Base-by-base conservation (phyloP, 2,329 filamentous ascomycete species). In the Sarocladiaceae sp. region DNA sequence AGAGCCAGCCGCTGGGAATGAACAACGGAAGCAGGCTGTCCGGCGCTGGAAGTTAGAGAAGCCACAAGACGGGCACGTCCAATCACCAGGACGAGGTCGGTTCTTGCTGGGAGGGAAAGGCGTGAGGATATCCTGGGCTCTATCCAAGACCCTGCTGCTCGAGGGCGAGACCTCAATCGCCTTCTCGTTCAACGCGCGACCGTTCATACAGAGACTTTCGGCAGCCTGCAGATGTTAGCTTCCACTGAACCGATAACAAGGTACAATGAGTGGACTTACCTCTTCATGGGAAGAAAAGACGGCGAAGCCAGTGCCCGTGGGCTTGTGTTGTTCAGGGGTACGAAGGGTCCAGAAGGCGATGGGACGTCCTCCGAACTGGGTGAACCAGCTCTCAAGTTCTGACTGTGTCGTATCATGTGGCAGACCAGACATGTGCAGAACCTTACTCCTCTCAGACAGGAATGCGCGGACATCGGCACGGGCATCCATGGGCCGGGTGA, bases 21-120 rank as follows among this genome's bases (percentile, higher is more conserved):
- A 96, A 74, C 93, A 98, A 56, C 93, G 86, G 85, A 98, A 98
- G 68, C 93, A 98, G 43, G 91, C 93, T 15, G 93, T 97, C 55
- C 93, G 88, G 58, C 93, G 88, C 69, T 98, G 93, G 74, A 98
- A 98, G 76, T 98, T 98, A 58, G 89, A 96, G 72, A 98, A 98
- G 49, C 93, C 93, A 60, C 93, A 98, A 43, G 90, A 96, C 35
- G 93, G 93, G 73, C 93, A 98, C 48, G 91, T 97, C 93, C 93
- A 98, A 67, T 98, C 93, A 63, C 93, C 93, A 31, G 93, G 93
- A 47, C 93, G 85, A 50, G 93, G 93, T 33, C 93, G 83, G 68
- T 98, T 98, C 78, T 98, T 98, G 69, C 90, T 96, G 1, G 93
- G 93, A 43, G 93, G 93, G 74, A 98, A 98, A 0, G 93, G 90